phyloP scores from a whole-genome alignment of 1,139 yeast genomes.

The Nakaseomyces uthaithaninus region DNA sequence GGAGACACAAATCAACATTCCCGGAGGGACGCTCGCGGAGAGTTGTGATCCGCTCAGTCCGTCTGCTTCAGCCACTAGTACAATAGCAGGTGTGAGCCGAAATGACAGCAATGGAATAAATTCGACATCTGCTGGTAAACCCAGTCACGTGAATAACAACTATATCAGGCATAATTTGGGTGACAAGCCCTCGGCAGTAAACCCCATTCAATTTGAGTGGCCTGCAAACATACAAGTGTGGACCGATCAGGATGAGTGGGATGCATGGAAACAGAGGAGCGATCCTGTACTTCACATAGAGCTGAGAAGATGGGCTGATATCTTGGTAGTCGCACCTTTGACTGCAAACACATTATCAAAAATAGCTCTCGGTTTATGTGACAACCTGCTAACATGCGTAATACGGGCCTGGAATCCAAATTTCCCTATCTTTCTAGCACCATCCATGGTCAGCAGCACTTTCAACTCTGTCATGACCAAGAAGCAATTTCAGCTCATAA shows the following conservation, averaged over 20 bases:
- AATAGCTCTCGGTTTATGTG: conserved; percentile 84
- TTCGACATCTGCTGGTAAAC: not conserved
- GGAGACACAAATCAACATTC: conserved; percentile 1
- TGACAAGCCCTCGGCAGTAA: conserved; percentile 1
- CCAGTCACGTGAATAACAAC: not conserved
- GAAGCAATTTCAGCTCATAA: conserved; percentile 59
- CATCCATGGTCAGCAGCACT: conserved; percentile 97
- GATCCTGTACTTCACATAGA: conserved; percentile 94
- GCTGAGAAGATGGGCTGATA: conserved; percentile 92
- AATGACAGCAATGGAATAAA: not conserved
- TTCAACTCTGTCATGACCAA: conserved; percentile 90
- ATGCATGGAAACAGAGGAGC: conserved; percentile 70
- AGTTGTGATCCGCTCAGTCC: conserved; percentile 1
- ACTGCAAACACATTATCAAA: conserved; percentile 92
- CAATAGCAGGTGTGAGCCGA: too few relatives aligned
- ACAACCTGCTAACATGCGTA: conserved; percentile 75
- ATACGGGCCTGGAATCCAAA: conserved; percentile 89
- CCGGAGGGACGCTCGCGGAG: conserved; percentile 1
- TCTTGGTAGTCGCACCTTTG: conserved; percentile 81
- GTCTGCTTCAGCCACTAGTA: not conserved
- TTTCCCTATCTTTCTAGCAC: conserved; percentile 81
- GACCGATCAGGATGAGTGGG: conserved; percentile 92
- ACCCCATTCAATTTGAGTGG: conserved; percentile 4
- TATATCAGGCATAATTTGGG: conserved; percentile 3
- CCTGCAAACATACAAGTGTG: conserved; percentile 65